Evolutionary conservation across 1,284 basidiomycete genomes (phyloP), one percentile per base, ranked within the genome.

Genomic region (Ustilago xerochloae): DNA sequence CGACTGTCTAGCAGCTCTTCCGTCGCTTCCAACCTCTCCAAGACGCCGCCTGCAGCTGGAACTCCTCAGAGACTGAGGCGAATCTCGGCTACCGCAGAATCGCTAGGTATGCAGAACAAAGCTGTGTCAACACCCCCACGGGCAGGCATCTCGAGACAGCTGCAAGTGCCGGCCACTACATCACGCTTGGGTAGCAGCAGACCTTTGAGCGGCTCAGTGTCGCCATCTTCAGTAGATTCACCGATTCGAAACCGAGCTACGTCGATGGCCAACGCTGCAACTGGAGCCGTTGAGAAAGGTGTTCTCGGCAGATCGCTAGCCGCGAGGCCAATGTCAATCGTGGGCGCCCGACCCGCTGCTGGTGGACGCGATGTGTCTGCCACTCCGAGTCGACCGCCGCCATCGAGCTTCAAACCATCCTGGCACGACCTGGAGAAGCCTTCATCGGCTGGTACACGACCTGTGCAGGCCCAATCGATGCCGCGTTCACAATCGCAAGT

Each of bases 81-180:
- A 38, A 66, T 74, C 29, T 73, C 75, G 10, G 73, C 67, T 5
- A 71, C 73, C 3, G 63, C 68, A 15, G 73, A 67, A 10, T 57
- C 67, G 18, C 60, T 75, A 3, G 66, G 59, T n/a, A 20, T 63
- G 51, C 52, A 56, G 20, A 48, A 38, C 38, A 48, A 69, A 20
- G 48, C 55, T 12, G 30, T 62, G 43, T 69, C 71, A n/a, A 65
- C 71, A 8, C 59, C 71, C 26, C 59, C 58, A 3, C 57, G 71
- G 15, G 28, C 56, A 26, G 61, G 41, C 12, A 7, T 35, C 1
- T 30, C 56, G n/a, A 52, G 66, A 38, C 66, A 69, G 43, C 52
- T 69, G 9, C 60, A 63, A 13, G 66, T 69, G 12, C 66, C 66
- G 7, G 32, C 48, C 20, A 29, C 47, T 4, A 32, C 33, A 8